These are phyloP conservation scores for Coprinopsis marcescibilis DNA, from an alignment of 768 basidiomycete genomes.

Conservation along the genomic window DNA sequence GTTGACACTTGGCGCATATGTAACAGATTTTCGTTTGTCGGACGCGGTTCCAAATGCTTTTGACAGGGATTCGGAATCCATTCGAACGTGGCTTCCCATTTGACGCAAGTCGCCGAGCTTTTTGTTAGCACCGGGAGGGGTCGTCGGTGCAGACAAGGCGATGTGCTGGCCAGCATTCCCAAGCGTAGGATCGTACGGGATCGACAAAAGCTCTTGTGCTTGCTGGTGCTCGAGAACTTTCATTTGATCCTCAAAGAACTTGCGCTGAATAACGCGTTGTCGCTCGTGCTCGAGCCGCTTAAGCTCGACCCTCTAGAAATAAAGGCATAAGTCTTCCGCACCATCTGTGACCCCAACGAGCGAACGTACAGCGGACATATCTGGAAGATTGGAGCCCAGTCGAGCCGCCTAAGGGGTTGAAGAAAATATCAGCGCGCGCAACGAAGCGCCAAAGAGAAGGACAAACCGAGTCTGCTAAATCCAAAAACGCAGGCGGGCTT, in stretches of 20 bases:
- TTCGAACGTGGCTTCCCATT: slow-evolving; percentile 39
- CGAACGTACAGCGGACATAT: slow-evolving; percentile 74
- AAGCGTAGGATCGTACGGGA: slow-evolving; percentile 59
- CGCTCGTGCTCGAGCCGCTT: slow-evolving; percentile 91
- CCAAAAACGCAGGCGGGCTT: slow-evolving; percentile 88
- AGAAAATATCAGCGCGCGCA: slow-evolving; percentile 16
- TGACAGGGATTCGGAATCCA: slow-evolving; percentile 60
- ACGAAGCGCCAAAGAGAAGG: slow-evolving; percentile 26
- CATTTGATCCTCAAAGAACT: slow-evolving; percentile 96
- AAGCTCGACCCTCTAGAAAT: slow-evolving; percentile 61
- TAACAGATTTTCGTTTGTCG: slow-evolving; percentile 84
- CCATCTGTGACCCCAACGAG: background rate
- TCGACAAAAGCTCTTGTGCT: slow-evolving; percentile 72
- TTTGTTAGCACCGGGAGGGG: slow-evolving; percentile 75
- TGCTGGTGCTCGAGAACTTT: slow-evolving; percentile 88
- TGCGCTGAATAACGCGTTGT: slow-evolving; percentile 80
- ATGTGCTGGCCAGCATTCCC: slow-evolving; percentile 60
- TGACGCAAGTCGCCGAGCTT: slow-evolving; percentile 53
- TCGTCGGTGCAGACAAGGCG: slow-evolving; percentile 86
- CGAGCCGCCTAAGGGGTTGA: slow-evolving; percentile 59
- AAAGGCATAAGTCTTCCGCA: background rate
- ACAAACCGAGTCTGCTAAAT: slow-evolving; percentile 84
- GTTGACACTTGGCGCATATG: slow-evolving; percentile 74
- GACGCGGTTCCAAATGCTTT: slow-evolving; percentile 61
- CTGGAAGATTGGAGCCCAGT: slow-evolving; percentile 81